Evolutionary conservation across 2,329 filamentous ascomycete species (phyloP).

Genomic region (Sporothrix phasma): DNA sequence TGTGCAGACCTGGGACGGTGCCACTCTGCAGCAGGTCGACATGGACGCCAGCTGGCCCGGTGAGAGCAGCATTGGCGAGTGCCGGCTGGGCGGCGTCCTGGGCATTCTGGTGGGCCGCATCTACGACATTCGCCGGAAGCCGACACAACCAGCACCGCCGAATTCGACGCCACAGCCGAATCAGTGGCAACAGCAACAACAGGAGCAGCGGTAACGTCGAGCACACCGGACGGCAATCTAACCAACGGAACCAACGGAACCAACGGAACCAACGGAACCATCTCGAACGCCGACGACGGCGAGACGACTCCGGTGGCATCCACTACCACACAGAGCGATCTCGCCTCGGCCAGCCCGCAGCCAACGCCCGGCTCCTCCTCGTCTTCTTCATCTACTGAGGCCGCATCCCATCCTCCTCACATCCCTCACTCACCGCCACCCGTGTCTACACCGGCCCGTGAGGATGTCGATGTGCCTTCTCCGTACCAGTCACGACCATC

Average conservation of each 20-base stretch:
- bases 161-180: not conserved
- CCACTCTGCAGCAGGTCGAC: conserved; percentile 53
- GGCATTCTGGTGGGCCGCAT: conserved; percentile 59
- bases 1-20: conserved; percentile 52
- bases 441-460: not conserved
- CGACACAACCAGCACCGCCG: not conserved
- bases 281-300: not conserved
- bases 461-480: not conserved
- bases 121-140: conserved; percentile 43
- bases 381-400: not conserved
- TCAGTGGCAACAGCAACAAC: not conserved
- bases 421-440: not conserved
- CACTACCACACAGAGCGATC: not conserved
- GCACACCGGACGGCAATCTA: not conserved
- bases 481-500: not conserved
- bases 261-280: too few relatives aligned
- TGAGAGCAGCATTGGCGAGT: conserved; percentile 48
- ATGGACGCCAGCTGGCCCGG: conserved; percentile 46
- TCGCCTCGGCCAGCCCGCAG: not conserved
- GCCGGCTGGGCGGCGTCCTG: conserved; percentile 56
- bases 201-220: not conserved
- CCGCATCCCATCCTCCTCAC: not conserved
- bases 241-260: too few relatives aligned
- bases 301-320: not conserved
- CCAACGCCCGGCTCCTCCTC: not conserved